Conservation (phyloP, 1,284 basidiomycete genomes). For the Melanopsichium pennsylvanicum region DNA sequence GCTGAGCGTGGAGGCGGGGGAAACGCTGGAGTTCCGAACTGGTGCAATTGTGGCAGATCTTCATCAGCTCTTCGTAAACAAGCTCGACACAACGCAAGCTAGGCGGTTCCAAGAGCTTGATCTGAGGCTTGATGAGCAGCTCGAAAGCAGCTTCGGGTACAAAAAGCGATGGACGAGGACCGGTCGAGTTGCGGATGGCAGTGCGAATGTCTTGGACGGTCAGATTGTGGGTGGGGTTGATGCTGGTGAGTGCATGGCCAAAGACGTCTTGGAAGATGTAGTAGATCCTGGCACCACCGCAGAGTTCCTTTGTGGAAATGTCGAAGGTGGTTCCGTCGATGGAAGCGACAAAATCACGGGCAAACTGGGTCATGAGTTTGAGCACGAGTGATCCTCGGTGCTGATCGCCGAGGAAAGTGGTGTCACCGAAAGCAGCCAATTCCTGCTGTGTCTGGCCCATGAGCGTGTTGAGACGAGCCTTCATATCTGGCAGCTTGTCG, state of each 20-base stretch:
- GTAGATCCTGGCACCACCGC: conserved; percentile 96
- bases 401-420: conserved; percentile 88
- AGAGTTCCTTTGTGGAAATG: conserved; percentile 97
- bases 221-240: conserved; percentile 89
- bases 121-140: conserved; percentile 96
- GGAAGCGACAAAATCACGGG: conserved; percentile 93
- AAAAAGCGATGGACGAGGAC: conserved; percentile 92
- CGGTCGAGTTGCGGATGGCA: conserved; percentile 97
- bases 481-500: conserved; percentile 99
- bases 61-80: conserved; percentile 98
- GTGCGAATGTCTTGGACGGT: conserved; percentile 95
- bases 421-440: conserved; percentile 92
- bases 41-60: conserved; percentile 99
- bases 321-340: conserved; percentile 98
- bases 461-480: conserved; percentile 93
- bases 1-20: conserved; percentile 87
- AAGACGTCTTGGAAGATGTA: conserved; percentile 99
- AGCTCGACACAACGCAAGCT: conserved; percentile 94
- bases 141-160: conserved; percentile 98
- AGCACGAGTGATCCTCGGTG: conserved; percentile 73
- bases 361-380: conserved; percentile 98
- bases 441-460: conserved; percentile 99
- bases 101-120: conserved; percentile 92
- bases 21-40: conserved; percentile 93
- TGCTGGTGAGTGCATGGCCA: conserved; percentile 85